Evolutionary conservation across 768 basidiomycete species (phyloP), one percentile per base, ranked within the genome.

Genomic region (Pleurotus giganteus): DNA sequence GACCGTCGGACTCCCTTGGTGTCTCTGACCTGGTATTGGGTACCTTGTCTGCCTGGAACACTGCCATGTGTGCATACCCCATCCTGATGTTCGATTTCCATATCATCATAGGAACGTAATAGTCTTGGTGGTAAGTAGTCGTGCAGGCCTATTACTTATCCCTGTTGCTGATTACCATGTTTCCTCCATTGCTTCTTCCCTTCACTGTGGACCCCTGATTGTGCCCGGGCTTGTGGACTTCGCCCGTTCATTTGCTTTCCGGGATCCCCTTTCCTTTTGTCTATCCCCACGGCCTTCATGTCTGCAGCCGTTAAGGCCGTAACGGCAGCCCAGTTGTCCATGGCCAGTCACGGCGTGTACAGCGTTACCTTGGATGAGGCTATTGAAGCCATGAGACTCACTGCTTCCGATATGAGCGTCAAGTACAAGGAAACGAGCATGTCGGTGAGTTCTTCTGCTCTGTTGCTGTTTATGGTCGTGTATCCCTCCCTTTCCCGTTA

Each of bases 371-470:
- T 98, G 17, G 95, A 98, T 66, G 93, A 97, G 68, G 95, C 94
- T 2, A 97, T 98, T 53, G 91, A 93, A 68, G 94, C 94, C 3
- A 96, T 96, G 92, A 79, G 91, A 21, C 66, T 96, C 45, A 97
- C 94, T 4, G 94, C 95, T 24, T 77, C 82, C n/a, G 91, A 94
- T 68, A 96, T 96, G 93, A 93, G 91, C 58, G 82, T 89, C 61
- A 93, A 94, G 69, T 95, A 96, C 68, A 97, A 96, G 67, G 94
- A 98, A 71, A 98, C 94, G 0, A 92, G 89, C 69, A 81, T 98
- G 60, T 92, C 91, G 36, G 93, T 89, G 64, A 60, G 86, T 72
- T 31, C 43, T 51, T 4, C 17, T 53, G 49, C 41, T 36, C 21
- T 51, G 39, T 28, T 29, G 4, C 21, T 24, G 26, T 55, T 39